Evolutionary conservation across 768 basidiomycete species (phyloP).

Genomic region (Pleurotus eryngii): DNA sequence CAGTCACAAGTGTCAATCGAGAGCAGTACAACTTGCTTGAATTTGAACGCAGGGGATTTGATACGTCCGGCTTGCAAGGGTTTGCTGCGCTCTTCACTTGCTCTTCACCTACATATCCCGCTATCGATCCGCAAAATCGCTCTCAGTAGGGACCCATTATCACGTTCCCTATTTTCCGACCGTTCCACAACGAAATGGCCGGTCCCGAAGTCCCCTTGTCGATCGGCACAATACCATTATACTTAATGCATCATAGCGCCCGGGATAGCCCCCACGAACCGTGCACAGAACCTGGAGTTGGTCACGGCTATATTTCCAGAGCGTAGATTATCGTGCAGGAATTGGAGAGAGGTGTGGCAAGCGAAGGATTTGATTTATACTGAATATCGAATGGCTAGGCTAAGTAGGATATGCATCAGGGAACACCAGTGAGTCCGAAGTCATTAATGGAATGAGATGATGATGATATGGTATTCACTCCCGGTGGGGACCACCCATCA

Average conservation of each 20-base stretch:
- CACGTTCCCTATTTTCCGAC: constrained; percentile 1
- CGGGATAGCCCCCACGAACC: no score
- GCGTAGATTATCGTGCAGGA: no score
- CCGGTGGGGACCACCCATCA: constrained; percentile 71
- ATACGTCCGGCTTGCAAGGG: not conserved
- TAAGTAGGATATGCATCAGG: constrained; percentile 7
- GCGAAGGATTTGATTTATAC: not conserved
- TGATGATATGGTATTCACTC: constrained; percentile 41
- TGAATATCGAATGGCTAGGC: not conserved
- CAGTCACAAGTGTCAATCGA: no score
- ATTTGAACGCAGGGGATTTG: not conserved
- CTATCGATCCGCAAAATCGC: no score
- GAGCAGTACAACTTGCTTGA: not conserved
- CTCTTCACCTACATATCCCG: not conserved
- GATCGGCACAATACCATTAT: not conserved
- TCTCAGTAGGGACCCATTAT: not conserved
- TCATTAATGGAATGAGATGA: not conserved
- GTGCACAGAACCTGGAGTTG: no score
- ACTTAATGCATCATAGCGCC: no score
- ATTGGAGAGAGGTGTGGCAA: no score
- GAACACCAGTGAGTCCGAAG: constrained; percentile 6
- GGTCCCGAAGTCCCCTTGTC: not conserved
- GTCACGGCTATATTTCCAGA: no score
- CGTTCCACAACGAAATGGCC: not conserved
- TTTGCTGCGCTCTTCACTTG: not conserved